A percentile compares a stretch with the other conserved stretches of the same genome.
These are phyloP conservation scores for Dryas octopetala DNA, from an alignment of 306 rosid genomes.

Conservation along the genomic window DNA sequence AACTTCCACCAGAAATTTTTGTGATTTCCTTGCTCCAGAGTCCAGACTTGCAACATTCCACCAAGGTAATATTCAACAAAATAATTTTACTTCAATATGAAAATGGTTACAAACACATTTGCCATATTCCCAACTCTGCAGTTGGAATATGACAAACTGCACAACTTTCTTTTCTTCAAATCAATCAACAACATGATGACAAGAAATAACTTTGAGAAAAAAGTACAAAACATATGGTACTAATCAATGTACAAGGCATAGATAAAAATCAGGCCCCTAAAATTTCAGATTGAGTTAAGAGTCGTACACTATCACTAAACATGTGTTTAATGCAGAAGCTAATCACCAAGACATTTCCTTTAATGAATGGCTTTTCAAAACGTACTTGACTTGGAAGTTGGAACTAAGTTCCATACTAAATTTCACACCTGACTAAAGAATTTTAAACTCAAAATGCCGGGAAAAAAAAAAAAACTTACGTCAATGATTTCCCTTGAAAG, in stretches of 20 bases:
- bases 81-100: background rate
- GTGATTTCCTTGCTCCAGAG: background rate
- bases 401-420: background rate
- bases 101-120: background rate
- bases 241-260: background rate
- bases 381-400: background rate
- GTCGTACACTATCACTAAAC: background rate
- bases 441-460: background rate
- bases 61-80: background rate
- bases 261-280: background rate
- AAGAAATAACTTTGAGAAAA: background rate
- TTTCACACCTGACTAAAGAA: background rate
- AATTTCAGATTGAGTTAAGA: background rate
- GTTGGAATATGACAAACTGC: background rate
- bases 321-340: background rate
- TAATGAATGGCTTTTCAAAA: background rate
- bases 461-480: constrained; percentile 54
- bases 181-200: background rate
- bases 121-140: background rate
- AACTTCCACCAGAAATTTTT: background rate
- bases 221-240: background rate
- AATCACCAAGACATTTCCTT: background rate
- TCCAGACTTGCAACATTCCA: background rate
- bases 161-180: background rate
- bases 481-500: constrained; percentile 87